phyloP scores from a whole-genome alignment of 306 rosid genomes.

The Acacia confusa region DNA sequence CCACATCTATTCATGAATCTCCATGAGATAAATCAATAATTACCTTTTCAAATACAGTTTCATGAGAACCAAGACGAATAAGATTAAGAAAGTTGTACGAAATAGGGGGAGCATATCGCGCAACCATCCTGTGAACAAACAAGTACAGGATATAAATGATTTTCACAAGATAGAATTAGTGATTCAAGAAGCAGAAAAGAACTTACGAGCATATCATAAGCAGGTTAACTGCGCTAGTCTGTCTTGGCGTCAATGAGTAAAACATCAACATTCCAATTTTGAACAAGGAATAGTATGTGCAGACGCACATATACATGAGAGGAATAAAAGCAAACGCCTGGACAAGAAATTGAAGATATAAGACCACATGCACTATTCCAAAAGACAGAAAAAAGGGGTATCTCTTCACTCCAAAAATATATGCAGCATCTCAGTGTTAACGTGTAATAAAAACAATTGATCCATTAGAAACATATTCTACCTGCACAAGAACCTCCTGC shows the following conservation, averaged over 20 bases:
- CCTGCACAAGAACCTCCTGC: slow-evolving; percentile 95
- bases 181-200: slow-evolving; percentile 19
- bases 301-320: slow-evolving; percentile 95
- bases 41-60: slow-evolving; percentile 89
- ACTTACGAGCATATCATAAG: slow-evolving; percentile 99
- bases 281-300: slow-evolving; percentile 96
- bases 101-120: slow-evolving; percentile 98
- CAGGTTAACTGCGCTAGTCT: slow-evolving; percentile 91
- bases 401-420: background rate
- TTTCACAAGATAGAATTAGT: slow-evolving; percentile 15
- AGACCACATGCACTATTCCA: slow-evolving; percentile 19
- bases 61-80: slow-evolving; percentile 59
- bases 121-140: slow-evolving; percentile 72
- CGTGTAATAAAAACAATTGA: slow-evolving; percentile 15
- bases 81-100: slow-evolving; percentile 96
- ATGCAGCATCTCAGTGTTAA: slow-evolving; percentile 17
- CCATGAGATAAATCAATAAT: background rate
- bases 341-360: slow-evolving; percentile 38
- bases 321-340: slow-evolving; percentile 93
- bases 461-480: slow-evolving; percentile 33
- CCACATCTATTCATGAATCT: background rate
- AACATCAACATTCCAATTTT: slow-evolving; percentile 87
- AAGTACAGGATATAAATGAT: slow-evolving; percentile 26
- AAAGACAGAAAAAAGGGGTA: background rate
- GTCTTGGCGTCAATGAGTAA: slow-evolving; percentile 93